Evolutionary conservation across 2,329 filamentous ascomycete species (phyloP).

Genomic region (Gnomoniopsis sp.): DNA sequence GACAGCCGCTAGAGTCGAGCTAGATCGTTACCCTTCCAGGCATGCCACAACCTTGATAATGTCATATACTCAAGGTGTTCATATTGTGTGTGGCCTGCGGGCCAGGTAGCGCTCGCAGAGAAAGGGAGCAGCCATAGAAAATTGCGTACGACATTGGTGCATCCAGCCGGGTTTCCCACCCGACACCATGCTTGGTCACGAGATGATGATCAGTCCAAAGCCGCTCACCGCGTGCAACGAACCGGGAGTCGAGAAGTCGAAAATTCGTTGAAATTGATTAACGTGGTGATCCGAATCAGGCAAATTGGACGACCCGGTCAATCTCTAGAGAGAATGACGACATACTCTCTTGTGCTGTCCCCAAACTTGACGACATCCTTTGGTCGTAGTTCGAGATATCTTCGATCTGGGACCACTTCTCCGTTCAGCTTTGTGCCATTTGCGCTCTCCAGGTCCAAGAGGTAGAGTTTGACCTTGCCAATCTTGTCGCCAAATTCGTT

Average conservation of each 20-base stretch:
- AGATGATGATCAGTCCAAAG: not conserved
- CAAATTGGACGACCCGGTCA: slow-evolving; percentile 23
- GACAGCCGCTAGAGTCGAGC: not conserved
- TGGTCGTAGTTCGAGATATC: slow-evolving; percentile 82
- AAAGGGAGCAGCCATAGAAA: not conserved
- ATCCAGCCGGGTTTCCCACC: not conserved
- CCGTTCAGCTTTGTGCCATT: slow-evolving; percentile 87
- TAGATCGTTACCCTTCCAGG: not conserved
- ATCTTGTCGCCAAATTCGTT: slow-evolving; percentile 85
- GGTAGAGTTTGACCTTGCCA: slow-evolving; percentile 77
- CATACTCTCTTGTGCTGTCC: slow-evolving; percentile 85
- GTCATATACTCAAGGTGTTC: not conserved
- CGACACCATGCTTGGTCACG: not conserved
- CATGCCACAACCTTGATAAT: not conserved
- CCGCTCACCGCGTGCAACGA: not conserved
- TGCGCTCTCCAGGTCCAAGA: slow-evolving; percentile 90
- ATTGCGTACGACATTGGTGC: not conserved
- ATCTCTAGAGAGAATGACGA: slow-evolving; percentile 73
- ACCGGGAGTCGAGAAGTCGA: not conserved
- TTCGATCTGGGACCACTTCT: slow-evolving; percentile 66
- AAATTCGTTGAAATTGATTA: not conserved
- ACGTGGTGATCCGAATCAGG: not conserved
- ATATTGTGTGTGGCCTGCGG: not conserved
- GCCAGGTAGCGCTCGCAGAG: not conserved
- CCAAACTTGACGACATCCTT: slow-evolving; percentile 90